Conservation (phyloP, 768 basidiomycete genomes). For the Boletus subcaerulescens region DNA sequence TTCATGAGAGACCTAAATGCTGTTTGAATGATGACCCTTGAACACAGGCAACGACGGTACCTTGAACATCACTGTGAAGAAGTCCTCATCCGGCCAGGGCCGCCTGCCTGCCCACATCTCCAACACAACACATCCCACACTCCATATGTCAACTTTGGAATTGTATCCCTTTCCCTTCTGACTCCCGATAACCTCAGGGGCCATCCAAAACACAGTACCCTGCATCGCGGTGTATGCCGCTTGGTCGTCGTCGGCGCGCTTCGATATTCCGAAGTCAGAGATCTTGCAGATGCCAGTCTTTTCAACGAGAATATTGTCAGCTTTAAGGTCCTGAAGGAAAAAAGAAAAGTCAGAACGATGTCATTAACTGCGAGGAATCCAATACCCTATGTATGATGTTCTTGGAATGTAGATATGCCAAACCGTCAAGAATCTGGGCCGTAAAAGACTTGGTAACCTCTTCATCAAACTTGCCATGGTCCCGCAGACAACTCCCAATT, state of each 20-base stretch:
- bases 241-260: conserved; percentile 84
- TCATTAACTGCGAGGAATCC: conserved; percentile 1
- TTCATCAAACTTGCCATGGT: conserved; percentile 91
- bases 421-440: conserved; percentile 82
- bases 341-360: conserved; percentile 6
- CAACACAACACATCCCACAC: conserved; percentile 94
- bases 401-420: conserved; percentile 89
- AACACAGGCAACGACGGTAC: conserved; percentile 39
- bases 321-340: conserved; percentile 79
- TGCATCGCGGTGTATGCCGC: conserved; percentile 90
- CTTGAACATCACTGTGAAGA: conserved; percentile 92
- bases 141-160: conserved; percentile 98
- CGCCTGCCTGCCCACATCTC: conserved; percentile 99
- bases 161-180: conserved; percentile 85
- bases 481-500: conserved; percentile 83
- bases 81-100: conserved; percentile 91
- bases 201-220: conserved; percentile 99
- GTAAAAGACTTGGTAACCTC: conserved; percentile 92
- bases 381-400: conserved; percentile 89
- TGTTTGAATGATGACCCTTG: background rate
- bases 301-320: conserved; percentile 97
- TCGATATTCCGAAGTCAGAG: conserved; percentile 98
- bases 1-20: conserved; percentile 72
- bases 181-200: conserved; percentile 88
- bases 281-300: conserved; percentile 93